phyloP scores from a whole-genome alignment of 768 basidiomycete species.

The Nidularia pulvinata region DNA sequence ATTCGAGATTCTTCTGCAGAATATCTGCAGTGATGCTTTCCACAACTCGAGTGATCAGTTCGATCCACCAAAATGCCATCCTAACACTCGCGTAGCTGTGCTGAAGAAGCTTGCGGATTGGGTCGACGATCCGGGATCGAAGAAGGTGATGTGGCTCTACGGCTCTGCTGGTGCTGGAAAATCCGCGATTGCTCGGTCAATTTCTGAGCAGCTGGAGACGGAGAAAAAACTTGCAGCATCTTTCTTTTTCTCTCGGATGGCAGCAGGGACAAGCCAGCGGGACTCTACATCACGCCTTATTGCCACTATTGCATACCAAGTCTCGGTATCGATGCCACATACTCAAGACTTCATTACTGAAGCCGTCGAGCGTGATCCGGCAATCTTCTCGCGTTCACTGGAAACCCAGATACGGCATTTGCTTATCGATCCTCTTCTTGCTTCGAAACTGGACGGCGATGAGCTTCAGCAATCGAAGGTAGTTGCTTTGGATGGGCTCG shows the following conservation, averaged over 20 bases:
- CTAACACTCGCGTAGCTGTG: slow-evolving; percentile 10
- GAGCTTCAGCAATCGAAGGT: background rate
- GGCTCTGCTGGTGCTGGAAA: slow-evolving; percentile 24
- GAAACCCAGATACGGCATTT: slow-evolving; percentile 4
- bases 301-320: slow-evolving; percentile 15
- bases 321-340: slow-evolving; percentile 6
- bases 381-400: background rate
- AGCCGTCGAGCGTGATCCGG: background rate
- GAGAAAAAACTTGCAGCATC: slow-evolving; percentile 6
- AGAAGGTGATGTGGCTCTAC: slow-evolving; percentile 11
- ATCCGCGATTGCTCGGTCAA: slow-evolving; percentile 22
- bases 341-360: background rate
- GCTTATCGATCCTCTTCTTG: too few species aligned
- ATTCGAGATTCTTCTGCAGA: too few species aligned
- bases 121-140: slow-evolving; percentile 1
- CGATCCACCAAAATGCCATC: slow-evolving; percentile 13
- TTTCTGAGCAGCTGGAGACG: slow-evolving; percentile 13
- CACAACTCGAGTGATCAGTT: slow-evolving; percentile 12
- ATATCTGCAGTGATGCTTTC: background rate
- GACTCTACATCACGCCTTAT: slow-evolving; percentile 6
- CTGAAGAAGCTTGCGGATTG: slow-evolving; percentile 5
- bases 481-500: slow-evolving; percentile 20
- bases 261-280: background rate
- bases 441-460: too few species aligned
- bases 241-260: slow-evolving; percentile 15